phyloP scores from a whole-genome alignment of 169 alveolate genomes.

The Condylostoma magnum region DNA sequence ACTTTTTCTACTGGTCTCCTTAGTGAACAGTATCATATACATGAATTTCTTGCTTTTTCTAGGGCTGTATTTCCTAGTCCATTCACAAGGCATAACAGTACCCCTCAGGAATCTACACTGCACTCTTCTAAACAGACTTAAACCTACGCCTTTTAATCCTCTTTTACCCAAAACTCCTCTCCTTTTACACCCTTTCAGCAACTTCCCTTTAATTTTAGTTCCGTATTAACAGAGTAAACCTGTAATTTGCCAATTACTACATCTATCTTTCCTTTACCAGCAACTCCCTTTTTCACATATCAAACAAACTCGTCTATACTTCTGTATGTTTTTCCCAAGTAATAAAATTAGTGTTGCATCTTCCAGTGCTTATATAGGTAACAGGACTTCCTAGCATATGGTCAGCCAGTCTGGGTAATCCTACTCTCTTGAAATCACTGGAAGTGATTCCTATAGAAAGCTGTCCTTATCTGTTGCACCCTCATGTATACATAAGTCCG shows the following conservation, averaged over 20 bases:
- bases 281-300: conserved; percentile 10
- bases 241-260: conserved; percentile 25
- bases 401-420: conserved; percentile 26
- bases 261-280: conserved; percentile 19
- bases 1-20: no score
- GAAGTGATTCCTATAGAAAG: conserved; percentile 18
- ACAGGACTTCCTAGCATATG: conserved; percentile 23
- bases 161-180: no score
- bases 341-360: not conserved
- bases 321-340: conserved; percentile 22
- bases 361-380: conserved; percentile 9
- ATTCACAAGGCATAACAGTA: no score
- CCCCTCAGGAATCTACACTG: no score
- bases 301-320: not conserved
- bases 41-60: no score
- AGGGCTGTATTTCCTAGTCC: no score
- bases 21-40: no score
- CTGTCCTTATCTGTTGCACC: conserved; percentile 28
- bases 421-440: conserved; percentile 22
- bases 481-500: conserved; percentile 26
- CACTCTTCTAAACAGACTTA: no score
- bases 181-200: no score
- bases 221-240: conserved; percentile 21
- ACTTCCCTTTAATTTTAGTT: no score
- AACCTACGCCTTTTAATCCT: no score